These are phyloP conservation scores for Hypseocharis bilobata DNA, from an alignment of 441 rosid species.

Conservation along the genomic window DNA sequence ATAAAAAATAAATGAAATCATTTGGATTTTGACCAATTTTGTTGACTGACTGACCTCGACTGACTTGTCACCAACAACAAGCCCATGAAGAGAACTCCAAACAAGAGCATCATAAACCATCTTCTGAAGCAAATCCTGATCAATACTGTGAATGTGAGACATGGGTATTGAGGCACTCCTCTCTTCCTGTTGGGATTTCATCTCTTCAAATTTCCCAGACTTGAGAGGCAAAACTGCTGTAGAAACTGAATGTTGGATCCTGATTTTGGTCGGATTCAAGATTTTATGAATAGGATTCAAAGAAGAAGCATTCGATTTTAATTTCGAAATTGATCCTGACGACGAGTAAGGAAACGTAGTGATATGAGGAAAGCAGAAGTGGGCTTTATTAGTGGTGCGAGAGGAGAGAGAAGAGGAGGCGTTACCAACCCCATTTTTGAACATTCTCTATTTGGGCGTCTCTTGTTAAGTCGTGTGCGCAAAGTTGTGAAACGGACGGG, in stretches of 20 bases:
- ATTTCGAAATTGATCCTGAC: neutral
- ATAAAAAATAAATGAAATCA: too few relatives aligned
- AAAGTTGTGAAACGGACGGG: too few relatives aligned
- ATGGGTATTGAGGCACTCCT: conserved; percentile 21
- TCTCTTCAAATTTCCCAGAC: conserved; percentile 35
- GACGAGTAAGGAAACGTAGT: neutral
- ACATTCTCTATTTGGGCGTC: too few relatives aligned
- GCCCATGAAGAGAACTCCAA: conserved; percentile 91
- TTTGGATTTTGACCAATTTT: too few relatives aligned
- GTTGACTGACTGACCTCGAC: conserved; percentile 42
- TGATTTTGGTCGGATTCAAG: neutral
- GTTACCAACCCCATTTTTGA: too few relatives aligned
- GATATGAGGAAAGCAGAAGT: conserved; percentile 4
- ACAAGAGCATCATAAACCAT: conserved; percentile 85
- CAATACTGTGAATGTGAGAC: conserved; percentile 40
- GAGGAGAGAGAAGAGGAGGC: too few relatives aligned
- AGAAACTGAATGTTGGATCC: conserved; percentile 15
- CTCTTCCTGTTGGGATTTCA: conserved; percentile 44
- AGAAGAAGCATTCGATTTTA: conserved; percentile 3
- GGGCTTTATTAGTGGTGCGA: too few relatives aligned
- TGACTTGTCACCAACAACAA: conserved; percentile 74
- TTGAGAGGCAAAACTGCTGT: conserved; percentile 28
- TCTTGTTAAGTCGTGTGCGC: too few relatives aligned
- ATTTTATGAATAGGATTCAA: neutral
- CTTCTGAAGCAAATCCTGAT: conserved; percentile 54